Percentiles rank a stretch among this genome's conserved stretches.
Conservation (phyloP, 805 yeast genomes). For the Hanseniaspora mollemarum region DNA sequence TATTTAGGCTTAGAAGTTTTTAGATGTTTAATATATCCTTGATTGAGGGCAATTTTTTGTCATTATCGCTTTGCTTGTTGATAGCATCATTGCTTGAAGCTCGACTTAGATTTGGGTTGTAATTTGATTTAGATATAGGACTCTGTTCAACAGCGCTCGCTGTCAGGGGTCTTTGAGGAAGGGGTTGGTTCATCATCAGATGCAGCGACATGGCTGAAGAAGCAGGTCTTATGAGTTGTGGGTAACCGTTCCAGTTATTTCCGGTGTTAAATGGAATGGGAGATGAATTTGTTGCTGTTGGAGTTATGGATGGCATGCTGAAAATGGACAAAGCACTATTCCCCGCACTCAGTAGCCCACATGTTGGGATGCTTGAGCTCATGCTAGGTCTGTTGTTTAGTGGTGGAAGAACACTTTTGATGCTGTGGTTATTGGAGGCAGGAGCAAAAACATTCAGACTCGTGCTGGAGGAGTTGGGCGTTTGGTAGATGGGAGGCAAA, state of each 20-base stretch:
- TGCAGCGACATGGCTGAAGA: background rate
- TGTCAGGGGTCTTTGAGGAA: no score
- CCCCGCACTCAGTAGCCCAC: background rate
- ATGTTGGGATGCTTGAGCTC: background rate
- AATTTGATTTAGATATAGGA: no score
- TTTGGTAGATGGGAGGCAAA: constrained; percentile 7
- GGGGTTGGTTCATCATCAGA: background rate
- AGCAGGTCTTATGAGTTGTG: background rate
- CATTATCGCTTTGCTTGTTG: background rate
- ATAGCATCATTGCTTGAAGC: background rate
- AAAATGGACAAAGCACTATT: background rate
- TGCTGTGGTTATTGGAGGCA: background rate
- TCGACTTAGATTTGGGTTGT: background rate
- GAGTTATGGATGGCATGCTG: background rate
- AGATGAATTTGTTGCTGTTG: background rate
- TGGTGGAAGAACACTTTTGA: background rate
- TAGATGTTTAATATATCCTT: constrained; percentile 5
- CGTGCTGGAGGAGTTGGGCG: background rate
- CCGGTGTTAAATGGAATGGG: background rate
- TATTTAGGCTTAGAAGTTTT: no score
- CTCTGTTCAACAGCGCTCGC: no score
- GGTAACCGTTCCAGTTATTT: background rate
- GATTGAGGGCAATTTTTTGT: constrained; percentile 6
- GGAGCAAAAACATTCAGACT: background rate
- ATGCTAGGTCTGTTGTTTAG: background rate